These are phyloP conservation scores for Prunus salicina DNA, from an alignment of 306 rosid species.

Conservation along the genomic window DNA sequence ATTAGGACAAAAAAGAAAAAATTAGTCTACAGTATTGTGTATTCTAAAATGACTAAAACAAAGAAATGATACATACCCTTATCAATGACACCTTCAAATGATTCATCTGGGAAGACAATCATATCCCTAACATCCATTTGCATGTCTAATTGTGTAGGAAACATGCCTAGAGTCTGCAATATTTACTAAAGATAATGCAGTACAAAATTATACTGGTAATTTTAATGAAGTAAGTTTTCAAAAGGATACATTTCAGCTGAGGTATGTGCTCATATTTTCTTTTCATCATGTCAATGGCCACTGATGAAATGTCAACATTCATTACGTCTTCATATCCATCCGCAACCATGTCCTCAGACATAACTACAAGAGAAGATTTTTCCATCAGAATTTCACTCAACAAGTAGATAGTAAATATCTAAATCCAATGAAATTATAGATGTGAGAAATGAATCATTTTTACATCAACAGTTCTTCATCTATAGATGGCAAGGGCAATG, in stretches of 20 bases:
- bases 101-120: conserved; percentile 80
- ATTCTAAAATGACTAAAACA: conserved; percentile 1
- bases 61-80: conserved; percentile 51
- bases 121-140: conserved; percentile 93
- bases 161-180: neutral
- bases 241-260: conserved; percentile 18
- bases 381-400: neutral
- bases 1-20: conserved; percentile 20
- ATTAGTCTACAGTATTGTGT: conserved; percentile 15
- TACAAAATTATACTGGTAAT: too few species aligned
- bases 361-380: conserved; percentile 38
- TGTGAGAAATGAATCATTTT: neutral
- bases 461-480: neutral
- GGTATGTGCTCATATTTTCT: conserved; percentile 64
- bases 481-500: neutral
- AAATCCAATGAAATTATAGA: neutral
- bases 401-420: neutral
- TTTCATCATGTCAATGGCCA: conserved; percentile 84
- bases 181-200: too few species aligned
- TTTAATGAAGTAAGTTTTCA: too few species aligned
- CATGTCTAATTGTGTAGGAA: conserved; percentile 53
- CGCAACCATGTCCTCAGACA: conserved; percentile 92
- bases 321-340: conserved; percentile 81
- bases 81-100: conserved; percentile 73
- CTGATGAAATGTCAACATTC: conserved; percentile 83